Base-by-base conservation (phyloP, 2,329 filamentous ascomycete genomes). In the Fusarium transvaalense region DNA sequence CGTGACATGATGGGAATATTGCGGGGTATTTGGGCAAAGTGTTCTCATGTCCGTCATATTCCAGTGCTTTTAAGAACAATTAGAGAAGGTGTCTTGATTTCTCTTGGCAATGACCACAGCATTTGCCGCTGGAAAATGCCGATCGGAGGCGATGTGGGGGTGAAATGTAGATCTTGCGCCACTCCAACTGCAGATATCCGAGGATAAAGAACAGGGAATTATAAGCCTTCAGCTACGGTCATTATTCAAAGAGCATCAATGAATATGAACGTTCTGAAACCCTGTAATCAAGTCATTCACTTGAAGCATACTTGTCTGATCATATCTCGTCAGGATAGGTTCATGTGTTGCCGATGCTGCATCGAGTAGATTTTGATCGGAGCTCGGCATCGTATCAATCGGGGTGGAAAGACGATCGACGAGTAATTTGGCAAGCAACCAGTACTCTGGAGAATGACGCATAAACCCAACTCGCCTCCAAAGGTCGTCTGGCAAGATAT, bases 121-220 rank as follows among this genome's bases (percentile, higher is more conserved):
- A 60, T 34, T 39, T 61, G 45, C 58, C 58, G 58, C 32, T 21
- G 12, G 10, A 27, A 42, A 34, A 43, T 63, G 57, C 60, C 60
- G 60, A 35, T 34, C 35, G 50, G 58, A 38, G 58, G n/a, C 41
- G 6, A 64, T 64, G 58, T 42, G 58, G 60, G 57, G 58, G 38
- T n/a, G 23, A 10, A 27, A 21, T 21, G 35, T 37, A 14, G 35
- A 39, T 39, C 29, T 48, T 34, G 15, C 27, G 48, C 32, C 23
- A 50, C 23, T 17, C 10, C 8, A 27, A 31, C 12, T 12, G 12
- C 8, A 5, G 17, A 4, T 12, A 19, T 34, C n/a, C 8, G 31
- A 10, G 23, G 31, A 41, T n/a, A 6, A 5, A 12, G 19, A 17
- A 43, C 6, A 27, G 3, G 15, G 19, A 9, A 21, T 21, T 5